A percentile compares a stretch with the other conserved stretches of the same genome.
Conservation (phyloP, 2,329 filamentous ascomycete species). For the Pestalotiopsis sp. region DNA sequence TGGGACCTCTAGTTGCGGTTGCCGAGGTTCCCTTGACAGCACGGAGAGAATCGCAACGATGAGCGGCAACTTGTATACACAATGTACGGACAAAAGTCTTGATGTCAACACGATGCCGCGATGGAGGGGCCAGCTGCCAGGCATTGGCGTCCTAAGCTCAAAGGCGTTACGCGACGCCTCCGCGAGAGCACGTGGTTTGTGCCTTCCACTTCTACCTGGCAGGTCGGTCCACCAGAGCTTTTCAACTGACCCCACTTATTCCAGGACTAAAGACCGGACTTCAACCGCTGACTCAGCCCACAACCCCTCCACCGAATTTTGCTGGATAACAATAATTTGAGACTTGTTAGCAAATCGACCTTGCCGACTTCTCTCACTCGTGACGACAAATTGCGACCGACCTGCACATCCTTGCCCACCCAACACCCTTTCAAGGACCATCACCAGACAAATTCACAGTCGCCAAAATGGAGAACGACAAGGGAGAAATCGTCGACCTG, state of each 20-base stretch:
- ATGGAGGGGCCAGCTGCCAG: not conserved
- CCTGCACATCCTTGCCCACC: constrained; percentile 9
- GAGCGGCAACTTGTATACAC: not conserved
- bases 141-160: not conserved
- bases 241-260: not conserved
- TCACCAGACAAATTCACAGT: constrained; percentile 33
- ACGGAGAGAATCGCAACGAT: not conserved
- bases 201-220: not conserved
- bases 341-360: not conserved
- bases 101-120: constrained; percentile 4
- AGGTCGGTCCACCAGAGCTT: not conserved
- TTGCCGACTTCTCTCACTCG: not conserved
- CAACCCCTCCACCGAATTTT: constrained; percentile 12
- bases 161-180: not conserved
- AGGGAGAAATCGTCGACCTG: constrained; percentile 99
- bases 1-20: not conserved
- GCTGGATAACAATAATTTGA: constrained; percentile 3
- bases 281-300: constrained; percentile 10
- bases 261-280: constrained; percentile 4
- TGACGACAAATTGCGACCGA: constrained; percentile 3
- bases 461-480: constrained; percentile 98
- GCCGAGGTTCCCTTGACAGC: not conserved
- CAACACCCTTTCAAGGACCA: constrained; percentile 31
- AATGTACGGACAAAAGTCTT: not conserved
- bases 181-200: not conserved